Percentiles rank a stretch among this genome's conserved stretches.
Evolutionary conservation across 805 yeast species (phyloP).

Genomic region (Millerago galiae): DNA sequence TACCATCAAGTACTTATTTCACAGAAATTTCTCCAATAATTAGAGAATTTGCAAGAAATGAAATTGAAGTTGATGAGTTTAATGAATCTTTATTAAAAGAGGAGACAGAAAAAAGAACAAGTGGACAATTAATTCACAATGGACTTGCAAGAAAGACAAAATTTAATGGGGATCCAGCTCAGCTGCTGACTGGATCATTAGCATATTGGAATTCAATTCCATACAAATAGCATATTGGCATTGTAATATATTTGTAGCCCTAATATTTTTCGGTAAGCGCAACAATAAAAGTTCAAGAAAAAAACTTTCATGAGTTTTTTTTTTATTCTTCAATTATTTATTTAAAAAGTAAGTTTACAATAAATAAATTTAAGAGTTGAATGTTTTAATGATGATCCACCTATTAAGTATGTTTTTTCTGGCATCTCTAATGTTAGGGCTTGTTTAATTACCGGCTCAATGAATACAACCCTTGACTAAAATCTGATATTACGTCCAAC

Average conservation of each 20-base stretch:
- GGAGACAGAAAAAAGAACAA: constrained; percentile 1
- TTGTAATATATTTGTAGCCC: neutral
- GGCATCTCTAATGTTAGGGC: constrained; percentile 92
- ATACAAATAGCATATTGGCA: too few relatives aligned
- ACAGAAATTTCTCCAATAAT: constrained; percentile 20
- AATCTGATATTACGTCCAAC: constrained; percentile 40
- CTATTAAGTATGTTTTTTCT: constrained; percentile 51
- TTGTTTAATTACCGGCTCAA: constrained; percentile 54
- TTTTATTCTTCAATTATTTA: neutral
- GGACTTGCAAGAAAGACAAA: neutral
- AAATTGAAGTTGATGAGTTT: neutral
- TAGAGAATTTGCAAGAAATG: constrained; percentile 19
- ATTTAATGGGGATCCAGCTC: neutral
- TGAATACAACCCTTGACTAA: constrained; percentile 73
- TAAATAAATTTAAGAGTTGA: neutral
- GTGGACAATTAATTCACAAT: neutral
- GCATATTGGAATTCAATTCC: neutral
- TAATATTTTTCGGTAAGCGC: neutral
- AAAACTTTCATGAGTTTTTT: neutral
- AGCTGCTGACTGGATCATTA: constrained; percentile 5
- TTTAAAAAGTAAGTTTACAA: constrained; percentile 10
- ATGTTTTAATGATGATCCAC: constrained; percentile 17
- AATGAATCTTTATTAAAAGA: constrained; percentile 3
- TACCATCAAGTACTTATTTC: constrained; percentile 8
- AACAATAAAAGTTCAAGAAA: too few relatives aligned